These are phyloP conservation scores for Termitomyces sp. DNA, from an alignment of 768 basidiomycete species.

Conservation along the genomic window DNA sequence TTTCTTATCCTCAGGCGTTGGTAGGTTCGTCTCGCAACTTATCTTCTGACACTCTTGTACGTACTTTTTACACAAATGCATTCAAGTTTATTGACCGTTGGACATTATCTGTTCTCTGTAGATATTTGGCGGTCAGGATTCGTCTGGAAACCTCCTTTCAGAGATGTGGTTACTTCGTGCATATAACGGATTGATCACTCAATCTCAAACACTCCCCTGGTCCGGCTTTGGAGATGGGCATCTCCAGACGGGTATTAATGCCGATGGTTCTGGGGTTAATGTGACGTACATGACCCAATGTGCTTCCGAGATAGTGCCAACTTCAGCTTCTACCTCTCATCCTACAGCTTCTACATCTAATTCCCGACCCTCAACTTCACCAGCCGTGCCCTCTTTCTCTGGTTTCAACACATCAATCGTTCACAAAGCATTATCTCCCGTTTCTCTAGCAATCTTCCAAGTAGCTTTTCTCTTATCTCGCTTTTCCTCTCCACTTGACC, in stretches of 20 bases:
- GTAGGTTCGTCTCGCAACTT: conserved; percentile 48
- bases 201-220: conserved; percentile 51
- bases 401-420: conserved; percentile 34
- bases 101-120: conserved; percentile 16
- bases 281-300: conserved; percentile 60
- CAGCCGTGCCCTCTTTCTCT: conserved; percentile 6
- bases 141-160: conserved; percentile 59
- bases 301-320: conserved; percentile 35
- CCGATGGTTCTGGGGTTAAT: conserved; percentile 66
- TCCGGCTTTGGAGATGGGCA: conserved; percentile 61
- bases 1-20: conserved; percentile 51
- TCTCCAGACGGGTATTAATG: conserved; percentile 59
- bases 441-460: conserved; percentile 40
- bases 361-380: conserved; percentile 19
- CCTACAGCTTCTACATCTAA: not conserved
- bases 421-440: conserved; percentile 43
- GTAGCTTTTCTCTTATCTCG: conserved; percentile 35
- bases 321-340: conserved; percentile 18
- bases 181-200: conserved; percentile 59
- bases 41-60: conserved; percentile 64
- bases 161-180: conserved; percentile 80
- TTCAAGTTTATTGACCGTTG: not conserved
- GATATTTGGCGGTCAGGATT: conserved; percentile 76
- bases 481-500: conserved; percentile 18
- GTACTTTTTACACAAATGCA: conserved; percentile 14